Percentiles rank a stretch among this genome's conserved stretches.
Evolutionary conservation across 2,329 filamentous ascomycete genomes (phyloP).

Genomic region (Cercospora berteroae): DNA sequence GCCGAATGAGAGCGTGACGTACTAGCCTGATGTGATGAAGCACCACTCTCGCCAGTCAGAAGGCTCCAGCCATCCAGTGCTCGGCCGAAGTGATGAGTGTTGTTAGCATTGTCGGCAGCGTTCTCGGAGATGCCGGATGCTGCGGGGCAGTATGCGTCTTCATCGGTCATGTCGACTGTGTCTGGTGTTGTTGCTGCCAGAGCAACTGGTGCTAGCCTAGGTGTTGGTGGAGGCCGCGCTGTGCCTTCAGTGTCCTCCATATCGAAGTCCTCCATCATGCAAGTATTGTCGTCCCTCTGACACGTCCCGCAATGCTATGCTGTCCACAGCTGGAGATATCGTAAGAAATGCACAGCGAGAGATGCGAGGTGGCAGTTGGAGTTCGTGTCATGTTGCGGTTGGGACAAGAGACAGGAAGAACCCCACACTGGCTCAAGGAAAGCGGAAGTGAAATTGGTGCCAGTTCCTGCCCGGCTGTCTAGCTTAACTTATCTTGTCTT

Average conservation of each 20-base stretch:
- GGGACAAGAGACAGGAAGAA: not conserved
- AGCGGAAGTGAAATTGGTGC: not conserved
- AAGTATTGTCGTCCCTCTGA: not conserved
- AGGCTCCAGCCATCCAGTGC: not conserved
- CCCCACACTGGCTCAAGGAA: not conserved
- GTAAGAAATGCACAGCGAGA: not conserved
- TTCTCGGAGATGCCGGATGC: not conserved
- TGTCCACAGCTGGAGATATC: not conserved
- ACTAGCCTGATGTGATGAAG: not conserved
- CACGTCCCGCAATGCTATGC: not conserved
- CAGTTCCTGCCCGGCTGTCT: not conserved
- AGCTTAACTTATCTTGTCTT: constrained; percentile 23
- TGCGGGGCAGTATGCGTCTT: not conserved
- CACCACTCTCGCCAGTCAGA: not conserved
- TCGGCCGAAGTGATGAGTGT: not conserved
- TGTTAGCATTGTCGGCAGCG: not conserved
- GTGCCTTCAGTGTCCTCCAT: not conserved
- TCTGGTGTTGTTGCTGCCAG: not conserved
- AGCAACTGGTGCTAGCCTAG: not conserved
- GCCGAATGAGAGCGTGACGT: not conserved
- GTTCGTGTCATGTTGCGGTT: not conserved
- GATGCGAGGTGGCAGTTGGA: not conserved
- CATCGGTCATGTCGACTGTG: not conserved
- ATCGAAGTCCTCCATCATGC: not conserved
- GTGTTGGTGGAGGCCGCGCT: not conserved